Conservation (phyloP, 257 asterid genomes). For the Cynanchum wilfordii region DNA sequence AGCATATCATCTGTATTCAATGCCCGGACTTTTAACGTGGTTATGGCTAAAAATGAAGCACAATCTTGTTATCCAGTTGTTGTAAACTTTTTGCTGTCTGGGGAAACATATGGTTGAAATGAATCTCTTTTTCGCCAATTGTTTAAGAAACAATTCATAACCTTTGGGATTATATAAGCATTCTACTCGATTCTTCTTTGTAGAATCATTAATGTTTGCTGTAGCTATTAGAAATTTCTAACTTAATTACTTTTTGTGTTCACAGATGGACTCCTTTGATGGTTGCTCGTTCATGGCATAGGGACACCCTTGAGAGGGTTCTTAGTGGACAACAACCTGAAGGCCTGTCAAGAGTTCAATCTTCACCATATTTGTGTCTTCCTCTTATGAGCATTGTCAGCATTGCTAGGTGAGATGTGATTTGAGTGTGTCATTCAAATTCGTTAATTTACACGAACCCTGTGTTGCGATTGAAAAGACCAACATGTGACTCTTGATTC, state of each 20-base stretch:
- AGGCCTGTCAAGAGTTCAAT: slow-evolving; percentile 37
- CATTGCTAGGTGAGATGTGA: slow-evolving; percentile 60
- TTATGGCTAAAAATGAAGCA: not conserved
- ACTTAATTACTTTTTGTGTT: slow-evolving; percentile 14
- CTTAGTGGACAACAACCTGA: slow-evolving; percentile 44
- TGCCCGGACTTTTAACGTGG: not conserved
- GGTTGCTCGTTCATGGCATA: slow-evolving; percentile 87
- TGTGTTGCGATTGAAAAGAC: not conserved
- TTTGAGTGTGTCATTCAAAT: slow-evolving; percentile 5
- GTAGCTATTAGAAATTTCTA: not conserved
- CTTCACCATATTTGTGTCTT: slow-evolving; percentile 66
- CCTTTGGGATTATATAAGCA: not conserved
- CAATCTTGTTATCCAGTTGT: not conserved
- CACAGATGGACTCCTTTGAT: slow-evolving; percentile 73
- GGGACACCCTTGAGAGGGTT: slow-evolving; percentile 70
- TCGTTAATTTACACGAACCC: not conserved
- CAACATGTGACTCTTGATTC: not conserved
- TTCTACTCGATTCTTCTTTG: slow-evolving; percentile 1
- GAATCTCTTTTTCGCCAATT: not conserved
- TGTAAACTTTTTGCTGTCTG: not conserved
- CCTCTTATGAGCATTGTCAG: slow-evolving; percentile 78
- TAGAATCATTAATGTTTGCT: not conserved
- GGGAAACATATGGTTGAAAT: not conserved
- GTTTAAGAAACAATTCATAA: not conserved
- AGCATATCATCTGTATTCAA: not conserved